phyloP scores from a whole-genome alignment of 1,284 basidiomycete species.

The Gomphus bonarii region DNA sequence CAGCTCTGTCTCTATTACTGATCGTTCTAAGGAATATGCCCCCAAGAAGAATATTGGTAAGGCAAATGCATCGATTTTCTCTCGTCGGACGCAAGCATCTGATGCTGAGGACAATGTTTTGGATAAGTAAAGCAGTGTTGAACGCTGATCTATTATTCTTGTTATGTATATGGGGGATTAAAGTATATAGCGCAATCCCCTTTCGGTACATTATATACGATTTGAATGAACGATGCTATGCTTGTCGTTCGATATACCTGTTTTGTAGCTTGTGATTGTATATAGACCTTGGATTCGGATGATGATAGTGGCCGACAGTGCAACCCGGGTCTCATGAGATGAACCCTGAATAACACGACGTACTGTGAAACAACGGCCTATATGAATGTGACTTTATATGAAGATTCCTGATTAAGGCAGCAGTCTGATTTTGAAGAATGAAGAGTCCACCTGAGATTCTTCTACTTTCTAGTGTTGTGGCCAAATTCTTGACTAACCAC shows the following conservation, averaged over 20 bases:
- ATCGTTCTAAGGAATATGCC: slow-evolving; percentile 18
- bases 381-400: not conserved
- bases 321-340: no score
- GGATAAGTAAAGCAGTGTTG: slow-evolving; percentile 15
- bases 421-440: not conserved
- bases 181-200: not conserved
- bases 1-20: slow-evolving; percentile 5
- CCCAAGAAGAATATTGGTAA: slow-evolving; percentile 31
- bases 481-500: no score
- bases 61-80: slow-evolving; percentile 39
- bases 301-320: no score
- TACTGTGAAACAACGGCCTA: no score
- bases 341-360: no score
- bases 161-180: not conserved
- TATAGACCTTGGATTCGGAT: no score
- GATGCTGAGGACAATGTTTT: slow-evolving; percentile 71
- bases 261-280: no score
- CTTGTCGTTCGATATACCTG: not conserved
- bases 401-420: not conserved
- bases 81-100: slow-evolving; percentile 67
- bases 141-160: not conserved
- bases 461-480: slow-evolving; percentile 34
- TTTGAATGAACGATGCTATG: not conserved
- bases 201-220: not conserved
- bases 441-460: slow-evolving; percentile 26